Conservation (phyloP, 371 early-diverging fungal genomes). For the Mortierella sp. region DNA sequence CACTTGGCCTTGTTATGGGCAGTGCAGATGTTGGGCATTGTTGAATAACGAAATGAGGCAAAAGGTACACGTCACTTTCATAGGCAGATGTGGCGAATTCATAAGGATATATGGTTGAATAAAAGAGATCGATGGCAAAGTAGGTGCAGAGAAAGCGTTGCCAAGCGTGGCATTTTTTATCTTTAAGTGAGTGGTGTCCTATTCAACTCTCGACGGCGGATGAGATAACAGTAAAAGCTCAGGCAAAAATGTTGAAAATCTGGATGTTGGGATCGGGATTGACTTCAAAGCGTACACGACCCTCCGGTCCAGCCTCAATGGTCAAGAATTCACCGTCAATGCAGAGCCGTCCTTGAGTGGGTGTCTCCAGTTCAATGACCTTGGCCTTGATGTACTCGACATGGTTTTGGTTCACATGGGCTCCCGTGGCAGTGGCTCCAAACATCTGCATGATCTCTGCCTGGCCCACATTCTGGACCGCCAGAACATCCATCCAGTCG, state of each 20-base stretch:
- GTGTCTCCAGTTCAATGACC: conserved; percentile 35
- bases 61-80: too few relatives aligned
- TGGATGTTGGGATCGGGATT: conserved; percentile 26
- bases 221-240: background rate
- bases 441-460: conserved; percentile 45
- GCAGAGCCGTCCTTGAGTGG: conserved; percentile 37
- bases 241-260: conserved; percentile 36
- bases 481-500: conserved; percentile 52
- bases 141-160: background rate
- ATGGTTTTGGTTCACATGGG: conserved; percentile 35
- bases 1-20: too few relatives aligned
- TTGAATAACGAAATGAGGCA: background rate
- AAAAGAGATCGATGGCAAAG: too few relatives aligned
- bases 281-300: conserved; percentile 41
- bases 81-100: background rate
- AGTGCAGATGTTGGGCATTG: too few relatives aligned
- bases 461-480: conserved; percentile 45
- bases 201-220: background rate
- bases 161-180: background rate
- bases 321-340: conserved; percentile 51
- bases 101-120: background rate
- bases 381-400: conserved; percentile 46
- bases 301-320: conserved; percentile 34
- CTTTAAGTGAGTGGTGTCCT: background rate
- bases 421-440: conserved; percentile 32